Conservation (phyloP, 805 yeast genomes). For the Schizosaccharomyces japonicus region DNA sequence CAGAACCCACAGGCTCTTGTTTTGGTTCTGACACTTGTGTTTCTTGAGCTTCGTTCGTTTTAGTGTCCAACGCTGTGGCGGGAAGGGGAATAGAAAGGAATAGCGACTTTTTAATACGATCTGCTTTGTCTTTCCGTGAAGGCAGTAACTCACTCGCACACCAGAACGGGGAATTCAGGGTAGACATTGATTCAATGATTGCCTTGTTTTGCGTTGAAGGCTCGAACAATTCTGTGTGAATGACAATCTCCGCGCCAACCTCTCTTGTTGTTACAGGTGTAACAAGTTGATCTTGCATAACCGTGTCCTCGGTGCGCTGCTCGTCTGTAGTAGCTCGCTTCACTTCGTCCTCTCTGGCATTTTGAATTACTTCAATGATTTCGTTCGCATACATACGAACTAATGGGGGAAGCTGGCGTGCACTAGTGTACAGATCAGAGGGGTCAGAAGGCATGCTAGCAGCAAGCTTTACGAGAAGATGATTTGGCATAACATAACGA, state of each 20-base stretch:
- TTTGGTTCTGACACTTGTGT: too few species aligned
- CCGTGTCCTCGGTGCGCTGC: not conserved
- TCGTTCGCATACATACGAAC: constrained; percentile 5
- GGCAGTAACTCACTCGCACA: too few species aligned
- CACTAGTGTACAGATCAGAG: constrained; percentile 23
- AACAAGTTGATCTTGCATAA: not conserved
- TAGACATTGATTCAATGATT: not conserved
- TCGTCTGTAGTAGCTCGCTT: not conserved
- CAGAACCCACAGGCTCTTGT: too few species aligned
- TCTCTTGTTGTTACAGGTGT: not conserved
- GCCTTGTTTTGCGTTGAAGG: not conserved
- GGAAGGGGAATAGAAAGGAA: too few species aligned
- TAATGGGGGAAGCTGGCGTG: constrained; percentile 11
- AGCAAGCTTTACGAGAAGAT: constrained; percentile 38
- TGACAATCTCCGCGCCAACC: not conserved
- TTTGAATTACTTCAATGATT: constrained; percentile 5
- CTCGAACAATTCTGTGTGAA: not conserved
- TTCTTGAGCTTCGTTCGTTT: too few species aligned
- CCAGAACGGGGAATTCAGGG: too few species aligned
- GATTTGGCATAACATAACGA: constrained; percentile 65
- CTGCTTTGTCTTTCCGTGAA: too few species aligned
- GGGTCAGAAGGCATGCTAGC: constrained; percentile 34
- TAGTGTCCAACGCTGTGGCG: too few species aligned
- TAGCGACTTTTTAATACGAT: too few species aligned
- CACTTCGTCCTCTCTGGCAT: not conserved